Conservation (phyloP, 2,329 filamentous ascomycete genomes). For the Aotearoamyces nothofagi region DNA sequence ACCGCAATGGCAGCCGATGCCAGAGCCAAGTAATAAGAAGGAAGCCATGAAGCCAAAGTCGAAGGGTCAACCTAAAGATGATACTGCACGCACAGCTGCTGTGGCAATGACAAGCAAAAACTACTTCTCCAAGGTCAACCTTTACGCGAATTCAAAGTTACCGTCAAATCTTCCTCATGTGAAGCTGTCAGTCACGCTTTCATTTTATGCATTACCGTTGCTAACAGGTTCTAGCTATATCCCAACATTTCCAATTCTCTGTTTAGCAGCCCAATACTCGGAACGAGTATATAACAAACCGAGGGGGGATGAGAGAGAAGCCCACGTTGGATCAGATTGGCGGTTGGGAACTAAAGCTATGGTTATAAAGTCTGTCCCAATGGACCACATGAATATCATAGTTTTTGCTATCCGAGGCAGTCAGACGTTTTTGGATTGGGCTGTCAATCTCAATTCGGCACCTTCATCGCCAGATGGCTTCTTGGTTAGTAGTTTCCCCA, state of each 20-base stretch:
- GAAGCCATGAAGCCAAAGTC: constrained; percentile 18
- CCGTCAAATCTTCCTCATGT: constrained; percentile 52
- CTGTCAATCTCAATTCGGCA: constrained; percentile 60
- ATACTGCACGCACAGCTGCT: constrained; percentile 9
- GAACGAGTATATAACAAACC: constrained; percentile 58
- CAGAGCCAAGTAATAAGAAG: neutral
- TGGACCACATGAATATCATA: constrained; percentile 64
- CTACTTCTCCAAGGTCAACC: constrained; percentile 62
- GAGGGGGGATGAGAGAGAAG: constrained; percentile 43
- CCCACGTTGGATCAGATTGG: constrained; percentile 59
- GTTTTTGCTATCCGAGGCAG: constrained; percentile 76
- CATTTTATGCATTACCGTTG: neutral
- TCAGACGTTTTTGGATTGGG: constrained; percentile 72
- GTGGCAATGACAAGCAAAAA: constrained; percentile 30
- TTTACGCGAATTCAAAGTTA: constrained; percentile 64
- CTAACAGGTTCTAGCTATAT: constrained; percentile 37
- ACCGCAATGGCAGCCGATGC: constrained; percentile 4
- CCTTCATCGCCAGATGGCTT: constrained; percentile 54
- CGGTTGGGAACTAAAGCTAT: constrained; percentile 68
- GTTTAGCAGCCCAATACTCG: constrained; percentile 65
- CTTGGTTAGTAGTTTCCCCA: constrained; percentile 27
- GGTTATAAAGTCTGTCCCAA: constrained; percentile 66
- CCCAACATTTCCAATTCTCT: constrained; percentile 62
- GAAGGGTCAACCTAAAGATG: constrained; percentile 19
- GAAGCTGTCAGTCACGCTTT: constrained; percentile 35